phyloP scores from a whole-genome alignment of 495 filamentous ascomycete genomes.

The Hyaloscypha variabilis region DNA sequence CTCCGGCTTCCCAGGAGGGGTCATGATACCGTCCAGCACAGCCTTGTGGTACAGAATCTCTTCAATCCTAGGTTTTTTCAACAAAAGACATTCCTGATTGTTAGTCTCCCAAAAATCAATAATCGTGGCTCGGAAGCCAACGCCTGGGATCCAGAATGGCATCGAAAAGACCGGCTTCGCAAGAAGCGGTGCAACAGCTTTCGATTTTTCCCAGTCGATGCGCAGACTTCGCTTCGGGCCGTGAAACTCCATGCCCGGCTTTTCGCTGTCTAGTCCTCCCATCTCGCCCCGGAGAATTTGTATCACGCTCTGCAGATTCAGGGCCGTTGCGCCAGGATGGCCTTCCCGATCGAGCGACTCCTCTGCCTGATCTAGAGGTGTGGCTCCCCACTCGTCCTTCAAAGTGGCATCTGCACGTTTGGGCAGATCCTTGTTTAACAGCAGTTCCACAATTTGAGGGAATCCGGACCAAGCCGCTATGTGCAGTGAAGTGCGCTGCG shows the following conservation, averaged over 20 bases:
- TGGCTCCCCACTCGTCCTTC: constrained; percentile 10
- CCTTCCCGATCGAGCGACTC: constrained; percentile 10
- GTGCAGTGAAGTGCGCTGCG: constrained; percentile 13
- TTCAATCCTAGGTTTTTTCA: constrained; percentile 15
- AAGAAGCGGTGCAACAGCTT: neutral
- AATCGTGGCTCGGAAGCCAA: constrained; percentile 10
- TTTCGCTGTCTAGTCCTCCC: neutral
- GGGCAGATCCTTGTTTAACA: neutral
- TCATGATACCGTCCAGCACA: constrained; percentile 4
- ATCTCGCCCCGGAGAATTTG: neutral
- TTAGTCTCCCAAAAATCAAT: constrained; percentile 10
- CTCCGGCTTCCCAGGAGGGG: neutral
- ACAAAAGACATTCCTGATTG: constrained; percentile 2
- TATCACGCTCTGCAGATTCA: neutral
- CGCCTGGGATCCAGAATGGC: constrained; percentile 11
- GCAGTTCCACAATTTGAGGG: constrained; percentile 6
- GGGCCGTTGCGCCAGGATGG: constrained; percentile 2
- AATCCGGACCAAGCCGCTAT: constrained; percentile 10
- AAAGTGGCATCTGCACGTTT: constrained; percentile 16
- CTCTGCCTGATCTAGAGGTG: constrained; percentile 11
- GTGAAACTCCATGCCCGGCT: constrained; percentile 4
- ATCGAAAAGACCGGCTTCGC: constrained; percentile 17
- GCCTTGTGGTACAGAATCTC: constrained; percentile 14
- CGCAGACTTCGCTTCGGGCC: no score
- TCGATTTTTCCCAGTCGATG: no score